Percentiles rank a stretch among this genome's conserved stretches.
Conservation (phyloP, 2,329 filamentous ascomycete genomes). For the Cytospora piceae region DNA sequence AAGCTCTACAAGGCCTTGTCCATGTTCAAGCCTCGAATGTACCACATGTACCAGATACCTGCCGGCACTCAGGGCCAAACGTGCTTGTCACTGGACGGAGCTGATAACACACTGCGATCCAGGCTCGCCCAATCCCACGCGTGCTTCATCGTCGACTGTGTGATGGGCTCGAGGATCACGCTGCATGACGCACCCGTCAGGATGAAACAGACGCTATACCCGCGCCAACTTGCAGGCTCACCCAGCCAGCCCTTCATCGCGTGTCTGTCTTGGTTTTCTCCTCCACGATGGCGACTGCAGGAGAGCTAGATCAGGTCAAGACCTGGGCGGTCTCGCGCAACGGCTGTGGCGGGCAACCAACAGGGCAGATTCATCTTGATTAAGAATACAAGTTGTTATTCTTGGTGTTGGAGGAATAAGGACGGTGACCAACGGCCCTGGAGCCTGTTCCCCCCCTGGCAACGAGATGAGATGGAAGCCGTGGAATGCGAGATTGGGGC, state of each 20-base stretch:
- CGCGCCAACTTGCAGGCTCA: not conserved
- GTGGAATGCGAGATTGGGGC: not conserved
- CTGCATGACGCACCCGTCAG: conserved; percentile 9
- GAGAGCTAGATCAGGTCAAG: not conserved
- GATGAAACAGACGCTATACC: not conserved
- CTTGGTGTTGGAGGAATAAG: no score
- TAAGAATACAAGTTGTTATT: not conserved
- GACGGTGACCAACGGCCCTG: no score
- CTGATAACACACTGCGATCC: not conserved
- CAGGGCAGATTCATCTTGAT: not conserved
- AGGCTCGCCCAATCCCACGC: conserved; percentile 9
- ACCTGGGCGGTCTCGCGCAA: not conserved
- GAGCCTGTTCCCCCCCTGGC: not conserved
- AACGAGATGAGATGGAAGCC: not conserved
- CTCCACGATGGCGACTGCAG: conserved; percentile 2
- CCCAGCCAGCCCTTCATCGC: not conserved
- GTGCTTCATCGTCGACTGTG: conserved; percentile 3
- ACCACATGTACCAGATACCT: conserved; percentile 19
- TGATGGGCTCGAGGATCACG: conserved; percentile 16
- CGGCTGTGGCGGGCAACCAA: not conserved
- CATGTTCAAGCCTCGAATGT: conserved; percentile 4
- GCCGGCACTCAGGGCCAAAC: conserved; percentile 1
- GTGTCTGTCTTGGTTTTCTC: no score
- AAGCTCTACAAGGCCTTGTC: not conserved
- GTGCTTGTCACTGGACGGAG: conserved; percentile 2